A percentile compares a stretch with the other conserved stretches of the same genome.
These are phyloP conservation scores for Fusarium pininemorale DNA, from an alignment of 2,329 filamentous ascomycete species.

Conservation along the genomic window DNA sequence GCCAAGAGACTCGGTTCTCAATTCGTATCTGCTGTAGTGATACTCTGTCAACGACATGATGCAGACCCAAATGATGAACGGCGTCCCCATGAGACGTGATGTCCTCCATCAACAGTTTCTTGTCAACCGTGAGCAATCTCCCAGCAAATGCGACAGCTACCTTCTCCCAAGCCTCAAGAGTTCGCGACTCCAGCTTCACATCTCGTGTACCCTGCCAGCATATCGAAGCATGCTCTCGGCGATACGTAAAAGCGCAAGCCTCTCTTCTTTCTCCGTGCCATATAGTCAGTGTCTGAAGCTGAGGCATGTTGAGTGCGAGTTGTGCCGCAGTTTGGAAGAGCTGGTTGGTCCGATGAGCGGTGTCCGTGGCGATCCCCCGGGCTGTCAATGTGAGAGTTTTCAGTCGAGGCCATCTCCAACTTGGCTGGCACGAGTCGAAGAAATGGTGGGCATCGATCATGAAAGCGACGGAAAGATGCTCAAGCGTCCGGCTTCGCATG, in stretches of 20 bases:
- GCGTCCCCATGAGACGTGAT: conserved; percentile 30
- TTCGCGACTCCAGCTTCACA: background rate
- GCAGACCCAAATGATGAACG: conserved; percentile 9
- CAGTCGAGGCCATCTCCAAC: background rate
- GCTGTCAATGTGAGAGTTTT: background rate
- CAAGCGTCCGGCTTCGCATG: background rate
- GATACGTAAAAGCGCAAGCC: conserved; percentile 17
- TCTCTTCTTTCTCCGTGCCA: conserved; percentile 18
- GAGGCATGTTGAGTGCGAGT: conserved; percentile 2
- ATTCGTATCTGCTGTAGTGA: conserved; percentile 17
- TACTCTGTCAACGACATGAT: conserved; percentile 1
- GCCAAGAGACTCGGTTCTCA: conserved; percentile 2
- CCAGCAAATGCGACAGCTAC: background rate
- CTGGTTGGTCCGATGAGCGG: background rate
- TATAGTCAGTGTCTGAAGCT: conserved; percentile 7
- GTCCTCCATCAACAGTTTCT: background rate
- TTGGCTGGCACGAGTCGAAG: background rate
- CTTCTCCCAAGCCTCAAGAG: background rate
- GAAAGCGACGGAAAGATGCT: conserved; percentile 11
- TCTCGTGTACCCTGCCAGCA: conserved; percentile 16
- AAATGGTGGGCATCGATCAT: conserved; percentile 1
- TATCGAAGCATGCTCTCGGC: background rate
- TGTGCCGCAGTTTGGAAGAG: conserved; percentile 1
- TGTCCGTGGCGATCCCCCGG: background rate
- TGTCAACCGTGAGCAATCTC: background rate